phyloP scores from a whole-genome alignment of 2,329 filamentous ascomycete genomes.

The Sordariomycetes sp. region DNA sequence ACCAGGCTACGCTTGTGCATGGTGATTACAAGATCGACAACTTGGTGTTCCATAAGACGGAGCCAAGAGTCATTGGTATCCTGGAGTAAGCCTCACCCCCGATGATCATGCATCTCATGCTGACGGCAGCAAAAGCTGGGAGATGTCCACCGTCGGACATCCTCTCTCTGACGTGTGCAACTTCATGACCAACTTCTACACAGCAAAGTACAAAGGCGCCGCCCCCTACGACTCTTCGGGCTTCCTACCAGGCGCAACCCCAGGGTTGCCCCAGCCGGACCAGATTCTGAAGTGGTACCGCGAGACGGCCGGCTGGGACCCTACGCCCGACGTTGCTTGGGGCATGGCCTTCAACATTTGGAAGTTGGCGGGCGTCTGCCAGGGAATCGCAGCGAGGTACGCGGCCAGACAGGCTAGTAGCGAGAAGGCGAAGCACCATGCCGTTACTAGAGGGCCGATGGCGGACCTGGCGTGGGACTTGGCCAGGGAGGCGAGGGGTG shows the following conservation, averaged over 20 bases:
- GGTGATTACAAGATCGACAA: constrained; percentile 97
- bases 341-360: constrained; percentile 55
- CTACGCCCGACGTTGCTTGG: constrained; percentile 45
- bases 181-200: constrained; percentile 40
- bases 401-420: constrained; percentile 85
- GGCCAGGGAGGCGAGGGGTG: constrained; percentile 37
- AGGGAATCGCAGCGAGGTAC: constrained; percentile 87
- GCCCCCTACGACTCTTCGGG: constrained; percentile 23
- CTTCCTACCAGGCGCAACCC: constrained; percentile 54
- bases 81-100: constrained; percentile 53
- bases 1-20: constrained; percentile 74
- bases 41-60: constrained; percentile 79
- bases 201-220: constrained; percentile 15
- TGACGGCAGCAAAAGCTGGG: constrained; percentile 54
- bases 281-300: constrained; percentile 32
- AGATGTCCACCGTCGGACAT: constrained; percentile 97
- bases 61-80: constrained; percentile 82
- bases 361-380: constrained; percentile 54
- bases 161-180: constrained; percentile 87
- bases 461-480: constrained; percentile 72
- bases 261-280: constrained; percentile 46
- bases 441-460: constrained; percentile 57
- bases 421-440: constrained; percentile 67
- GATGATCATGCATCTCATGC: background rate
- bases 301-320: constrained; percentile 59